Percentiles rank a stretch among this genome's conserved stretches.
Conservation (phyloP, 176 grass and related monocot species). For the Aegilops longissima region DNA sequence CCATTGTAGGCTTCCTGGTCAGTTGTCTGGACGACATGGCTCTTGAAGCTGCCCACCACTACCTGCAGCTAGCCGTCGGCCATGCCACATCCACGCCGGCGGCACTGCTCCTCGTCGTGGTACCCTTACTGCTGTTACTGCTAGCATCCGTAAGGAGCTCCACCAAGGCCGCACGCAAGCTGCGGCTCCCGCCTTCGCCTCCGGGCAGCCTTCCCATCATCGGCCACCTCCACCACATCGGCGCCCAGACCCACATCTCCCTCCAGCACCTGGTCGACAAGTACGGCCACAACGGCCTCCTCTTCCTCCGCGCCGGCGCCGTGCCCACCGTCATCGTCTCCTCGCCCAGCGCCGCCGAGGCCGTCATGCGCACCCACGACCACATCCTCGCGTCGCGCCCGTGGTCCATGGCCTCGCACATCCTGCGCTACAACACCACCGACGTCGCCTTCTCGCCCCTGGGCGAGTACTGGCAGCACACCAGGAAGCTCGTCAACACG, state of each 20-base stretch:
- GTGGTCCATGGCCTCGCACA: slow-evolving; percentile 1
- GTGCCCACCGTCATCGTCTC: background rate
- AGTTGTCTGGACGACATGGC: background rate
- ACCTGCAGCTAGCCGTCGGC: background rate
- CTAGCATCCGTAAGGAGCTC: background rate
- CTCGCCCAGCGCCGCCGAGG: background rate
- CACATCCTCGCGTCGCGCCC: background rate
- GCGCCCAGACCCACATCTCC: background rate
- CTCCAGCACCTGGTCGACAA: background rate
- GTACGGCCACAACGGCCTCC: background rate
- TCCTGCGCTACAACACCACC: background rate
- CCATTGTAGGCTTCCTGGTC: background rate
- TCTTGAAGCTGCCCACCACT: background rate
- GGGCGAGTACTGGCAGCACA: slow-evolving; percentile 1
- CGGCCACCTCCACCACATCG: background rate
- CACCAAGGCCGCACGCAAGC: background rate
- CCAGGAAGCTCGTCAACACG: background rate
- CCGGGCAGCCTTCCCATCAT: slow-evolving; percentile 7
- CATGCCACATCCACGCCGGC: background rate
- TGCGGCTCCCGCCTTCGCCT: background rate
- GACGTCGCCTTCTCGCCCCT: background rate
- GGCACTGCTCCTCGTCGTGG: background rate
- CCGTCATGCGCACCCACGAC: slow-evolving; percentile 9
- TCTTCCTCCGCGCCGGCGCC: background rate
- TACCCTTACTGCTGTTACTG: background rate